Evolutionary conservation across 108 stramenopile species (phyloP).

Genomic region (Skeletonema marinoi): DNA sequence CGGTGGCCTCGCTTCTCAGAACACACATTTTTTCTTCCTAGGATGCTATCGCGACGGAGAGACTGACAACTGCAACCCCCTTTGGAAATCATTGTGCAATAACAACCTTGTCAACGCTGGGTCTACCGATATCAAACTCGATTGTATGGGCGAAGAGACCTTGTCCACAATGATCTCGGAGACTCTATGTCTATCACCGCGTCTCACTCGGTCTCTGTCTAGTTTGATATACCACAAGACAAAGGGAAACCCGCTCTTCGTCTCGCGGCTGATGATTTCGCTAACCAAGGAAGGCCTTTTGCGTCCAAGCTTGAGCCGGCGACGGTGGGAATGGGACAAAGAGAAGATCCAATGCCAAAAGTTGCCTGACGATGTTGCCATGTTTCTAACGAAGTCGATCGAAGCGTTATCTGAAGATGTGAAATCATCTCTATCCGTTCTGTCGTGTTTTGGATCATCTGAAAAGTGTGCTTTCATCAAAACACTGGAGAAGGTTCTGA

Average conservation of each 20-base stretch:
- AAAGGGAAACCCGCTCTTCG: conserved; percentile 16
- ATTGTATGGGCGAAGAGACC: background rate
- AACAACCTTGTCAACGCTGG: background rate
- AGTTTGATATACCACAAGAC: conserved; percentile 13
- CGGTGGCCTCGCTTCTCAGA: background rate
- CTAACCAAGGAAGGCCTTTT: conserved; percentile 13
- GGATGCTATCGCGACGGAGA: background rate
- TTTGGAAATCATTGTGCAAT: conserved; percentile 3
- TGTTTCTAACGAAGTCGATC: background rate
- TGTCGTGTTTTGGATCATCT: conserved; percentile 13
- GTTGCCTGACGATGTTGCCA: conserved; percentile 14
- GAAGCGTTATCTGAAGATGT: background rate
- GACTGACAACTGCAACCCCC: background rate
- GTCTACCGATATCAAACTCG: background rate
- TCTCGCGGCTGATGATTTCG: background rate
- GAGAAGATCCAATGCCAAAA: conserved; percentile 9
- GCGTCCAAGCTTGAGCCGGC: background rate
- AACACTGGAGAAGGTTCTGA: conserved; percentile 1
- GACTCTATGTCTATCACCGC: background rate
- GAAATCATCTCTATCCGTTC: background rate
- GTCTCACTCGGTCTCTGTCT: conserved; percentile 7
- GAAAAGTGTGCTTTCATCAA: background rate
- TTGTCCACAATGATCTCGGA: conserved; percentile 11
- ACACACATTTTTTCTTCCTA: conserved; percentile 18
- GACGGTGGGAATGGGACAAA: conserved; percentile 25